Evolutionary conservation across 257 asterid species (phyloP).

Genomic region (Solanum paucissectum): DNA sequence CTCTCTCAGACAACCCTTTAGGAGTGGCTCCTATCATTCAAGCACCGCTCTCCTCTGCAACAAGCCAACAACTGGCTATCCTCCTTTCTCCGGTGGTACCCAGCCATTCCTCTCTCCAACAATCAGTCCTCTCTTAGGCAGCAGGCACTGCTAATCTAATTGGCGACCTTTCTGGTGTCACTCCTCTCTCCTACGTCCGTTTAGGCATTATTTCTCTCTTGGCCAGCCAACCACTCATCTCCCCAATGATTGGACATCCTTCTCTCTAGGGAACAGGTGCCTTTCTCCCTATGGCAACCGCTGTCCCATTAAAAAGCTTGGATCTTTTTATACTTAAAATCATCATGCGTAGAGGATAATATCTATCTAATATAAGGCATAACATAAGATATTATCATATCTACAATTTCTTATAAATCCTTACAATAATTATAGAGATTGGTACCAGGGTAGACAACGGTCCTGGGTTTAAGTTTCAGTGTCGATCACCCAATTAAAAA

Average conservation of each 20-base stretch:
- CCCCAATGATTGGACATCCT: not conserved
- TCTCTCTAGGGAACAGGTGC: not conserved
- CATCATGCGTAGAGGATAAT: not conserved
- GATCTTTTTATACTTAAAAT: not conserved
- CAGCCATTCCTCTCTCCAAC: not conserved
- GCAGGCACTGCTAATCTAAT: not conserved
- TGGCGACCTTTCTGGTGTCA: not conserved
- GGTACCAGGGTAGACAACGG: not conserved
- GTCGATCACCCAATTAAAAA: not conserved
- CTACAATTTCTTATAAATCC: not conserved
- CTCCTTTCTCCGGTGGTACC: not conserved
- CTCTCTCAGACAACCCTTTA: not conserved
- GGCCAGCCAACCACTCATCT: not conserved
- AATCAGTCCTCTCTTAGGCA: not conserved
- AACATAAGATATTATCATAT: not conserved
- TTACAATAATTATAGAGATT: not conserved
- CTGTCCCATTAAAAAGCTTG: not conserved
- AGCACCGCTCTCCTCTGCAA: not conserved
- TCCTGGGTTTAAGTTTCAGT: not conserved
- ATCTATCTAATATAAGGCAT: not conserved
- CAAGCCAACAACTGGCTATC: not conserved
- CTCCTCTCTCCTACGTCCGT: not conserved
- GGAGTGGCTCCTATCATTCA: not conserved
- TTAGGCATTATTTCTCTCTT: not conserved
- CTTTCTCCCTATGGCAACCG: not conserved